Evolutionary conservation across 1,284 basidiomycete species (phyloP), one percentile per base, ranked within the genome.

Genomic region (Takashimella tepidaria): DNA sequence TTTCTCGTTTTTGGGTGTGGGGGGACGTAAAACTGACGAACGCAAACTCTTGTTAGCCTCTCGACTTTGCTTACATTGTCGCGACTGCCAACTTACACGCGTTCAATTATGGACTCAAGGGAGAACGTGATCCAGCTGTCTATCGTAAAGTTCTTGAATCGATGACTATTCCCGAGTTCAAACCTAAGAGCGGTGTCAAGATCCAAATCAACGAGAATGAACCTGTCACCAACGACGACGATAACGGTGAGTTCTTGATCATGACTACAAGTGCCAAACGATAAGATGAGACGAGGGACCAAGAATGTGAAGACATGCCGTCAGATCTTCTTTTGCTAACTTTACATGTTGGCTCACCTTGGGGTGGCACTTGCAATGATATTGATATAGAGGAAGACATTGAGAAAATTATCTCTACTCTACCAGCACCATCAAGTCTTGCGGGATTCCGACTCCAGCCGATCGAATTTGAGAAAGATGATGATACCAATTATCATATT

Each of bases 391-490:
- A 77, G 27, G 81, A 81, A 45, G 84, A 88, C 61, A 61, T 82
- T 5, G 76, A 79, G 11, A 79, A 82, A 40, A 76, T 89, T 53
- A 70, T 82, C 49, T 80, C 83, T 59, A 81, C 84, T 56, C 79
- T 96, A 19, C 93, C 92, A n/a, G 72, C 87, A 19, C 91, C 92
- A 2, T 88, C 90, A 3, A 89, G 90, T 19, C 78, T 99, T 45
- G 92, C 89, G 40, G 96, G 96, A 26, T 98, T 95, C 79, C 88
- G 95, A 56, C 82, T 99, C 54, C 88, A 82, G 55, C 91, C 96
- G 3, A 92, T 95, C 52, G 93, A 98, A 70, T 98, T 99, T 69
- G 96, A 99, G 80, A 99, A 99, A 79, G 96, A 99, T 73, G 95
- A 98, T 69, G 96, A 99, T 74, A 84, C 85, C 42, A 99, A 99